Base-by-base conservation (phyloP, 2,329 filamentous ascomycete species). In the Fusarium algeriense region DNA sequence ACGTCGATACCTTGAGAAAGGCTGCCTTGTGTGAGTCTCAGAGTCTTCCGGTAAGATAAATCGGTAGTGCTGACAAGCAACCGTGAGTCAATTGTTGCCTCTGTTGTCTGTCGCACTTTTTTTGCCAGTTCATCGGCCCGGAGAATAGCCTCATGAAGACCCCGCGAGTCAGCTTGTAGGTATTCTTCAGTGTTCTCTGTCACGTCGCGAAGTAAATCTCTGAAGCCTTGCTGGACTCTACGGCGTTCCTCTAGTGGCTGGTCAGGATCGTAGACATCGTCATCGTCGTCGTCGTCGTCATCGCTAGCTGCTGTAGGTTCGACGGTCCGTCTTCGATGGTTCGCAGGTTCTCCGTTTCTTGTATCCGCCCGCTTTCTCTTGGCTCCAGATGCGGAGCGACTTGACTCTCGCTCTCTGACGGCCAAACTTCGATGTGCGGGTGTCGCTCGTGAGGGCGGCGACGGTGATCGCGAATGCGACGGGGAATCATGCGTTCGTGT, bases 71-170 rank as follows among this genome's bases (percentile, higher is more conserved):
- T 90, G 52, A 97, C 92, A 6, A 98, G 86, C 30, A 97, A 85
- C n/a, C 93, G 90, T 0, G 95, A 94, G 79, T 99, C 96, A 67
- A 97, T 91, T 2, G 92, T 93, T 2, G 96, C 96, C 79, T 98
- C 96, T 4, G 91, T 90, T 1, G 96, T 97, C 83, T 98, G 95
- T 76, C 92, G 93, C 66, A 97, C 91, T 73, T 89, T 85, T 60
- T 85, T 85, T 67, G 91, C 90, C 17, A 91, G 82, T 38, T 85
- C 80, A 73, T 96, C 91, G 19, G 92, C 91, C 70, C 87, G 86
- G 28, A 87, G 80, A 28, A 98, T 83, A 2, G 90, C 89, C 13
- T 91, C 85, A 63, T 88, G 84, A 19, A 97, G 83, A 3, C 90
- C 89, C 28, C 86, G 84, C 12, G 91, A 92, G 40, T 89, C 88